Base-by-base conservation (phyloP, 306 rosid genomes). In the Castanospermum australe region DNA sequence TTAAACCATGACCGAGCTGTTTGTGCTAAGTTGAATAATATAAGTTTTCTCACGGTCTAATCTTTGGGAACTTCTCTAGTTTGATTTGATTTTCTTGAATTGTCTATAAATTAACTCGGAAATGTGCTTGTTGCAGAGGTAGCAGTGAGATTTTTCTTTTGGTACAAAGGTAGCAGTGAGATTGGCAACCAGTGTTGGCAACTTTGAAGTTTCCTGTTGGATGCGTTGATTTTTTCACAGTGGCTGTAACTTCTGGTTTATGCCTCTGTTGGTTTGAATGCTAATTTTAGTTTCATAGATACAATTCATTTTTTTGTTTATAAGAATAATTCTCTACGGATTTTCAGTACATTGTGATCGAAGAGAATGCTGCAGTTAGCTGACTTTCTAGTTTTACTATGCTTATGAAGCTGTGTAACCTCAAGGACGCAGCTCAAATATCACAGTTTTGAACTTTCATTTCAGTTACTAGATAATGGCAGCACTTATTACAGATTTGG, bases 211-310 rank as follows among this genome's bases (percentile, higher is more conserved):
- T 51, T 20, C 48, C 18, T 25, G 65, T 18, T 61, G 72, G 47
- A 56, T 61, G 18, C 11, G 59, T 65, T 47, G 32, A 33, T 21
- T 48, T 55, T 55, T 81, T 63, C 79, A 52, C 60, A 24, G 73
- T 74, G 77, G 39, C 24, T 66, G 73, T 74, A 80, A 50, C 24
- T 66, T 67, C 70, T 59, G 76, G 85, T 81, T 69, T 67, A 57
- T 57, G 87, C 74, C 67, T 42, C 12, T 76, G 82, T 70, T 67
- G 54, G 76, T 78, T 75, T 70, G 32, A 55, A 63, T 70, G 55
- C 79, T 77, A 60, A 80, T 83, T 85, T 38, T 82, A 72, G 44
- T 35, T 82, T 64, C 38, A 67, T 82, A 77, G 74, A 79, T 79
- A 86, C 67, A 55, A 61, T 70, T 67, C 79, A 65, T 88, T 83